Base-by-base conservation (phyloP, 2,329 filamentous ascomycete genomes). In the Boeremia lycopersici region DNA sequence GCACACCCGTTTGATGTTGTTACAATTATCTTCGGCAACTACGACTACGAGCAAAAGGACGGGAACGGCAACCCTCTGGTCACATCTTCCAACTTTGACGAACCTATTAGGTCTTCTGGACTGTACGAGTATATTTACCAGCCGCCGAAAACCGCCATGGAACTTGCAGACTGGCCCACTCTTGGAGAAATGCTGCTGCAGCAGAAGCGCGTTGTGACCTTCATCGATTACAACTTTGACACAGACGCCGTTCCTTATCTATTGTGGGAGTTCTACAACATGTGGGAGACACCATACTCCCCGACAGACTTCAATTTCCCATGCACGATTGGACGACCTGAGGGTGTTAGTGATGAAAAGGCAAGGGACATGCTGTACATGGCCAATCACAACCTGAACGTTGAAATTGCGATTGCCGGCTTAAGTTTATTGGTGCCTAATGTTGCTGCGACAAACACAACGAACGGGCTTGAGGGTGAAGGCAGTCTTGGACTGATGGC, bases 211-310 rank as follows among this genome's bases (percentile, higher is more conserved):
- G 71, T 77, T 26, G 69, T 77, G 36, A 69, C 74, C 1, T 76
- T 76, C 43, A 71, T 77, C 50, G 75, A 77, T 54, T 77, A 77
- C 60, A 70, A 72, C 64, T 91, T 90, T 64, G 87, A 97, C 73
- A 90, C 95, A 74, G 84, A 82, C 0, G 82, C 82, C 11, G 88
- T 91, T 17, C 92, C 93, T 0, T 97, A 90, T 84, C 82, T 97
- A 48, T 81, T 96, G 29, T 92, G 96, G 75, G 84, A 97, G 75
- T 97, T 96, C 77, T 86, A 86, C 13, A 89, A 96, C 70, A 84
- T 96, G 77, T 97, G 90, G 90, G 93, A 97, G 78, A 95, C 92
- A 1, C 90, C 91, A 0, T 97, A 96, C 70, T 90, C 91, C 51
- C 92, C 86, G 0, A 86, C 83, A 0, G 75, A 87, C 64, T 71